These are phyloP conservation scores for Ceratocystis smalleyi DNA, from an alignment of 2,329 filamentous ascomycete species.

Conservation along the genomic window DNA sequence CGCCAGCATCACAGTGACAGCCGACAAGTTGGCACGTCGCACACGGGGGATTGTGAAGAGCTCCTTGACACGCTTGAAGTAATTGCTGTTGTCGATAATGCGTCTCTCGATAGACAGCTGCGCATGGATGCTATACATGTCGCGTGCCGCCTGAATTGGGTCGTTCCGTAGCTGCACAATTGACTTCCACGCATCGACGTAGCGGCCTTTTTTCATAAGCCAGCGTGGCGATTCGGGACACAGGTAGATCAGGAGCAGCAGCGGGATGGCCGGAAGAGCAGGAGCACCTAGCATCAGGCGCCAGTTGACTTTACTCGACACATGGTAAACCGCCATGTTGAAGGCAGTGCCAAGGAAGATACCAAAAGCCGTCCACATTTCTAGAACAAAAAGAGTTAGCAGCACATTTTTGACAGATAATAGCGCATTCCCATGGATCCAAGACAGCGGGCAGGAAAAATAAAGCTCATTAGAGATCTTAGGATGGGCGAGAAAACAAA, in stretches of 20 bases:
- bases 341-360: slow-evolving; percentile 52
- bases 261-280: slow-evolving; percentile 47
- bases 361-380: slow-evolving; percentile 39
- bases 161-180: slow-evolving; percentile 42
- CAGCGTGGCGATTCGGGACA: slow-evolving; percentile 52
- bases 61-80: slow-evolving; percentile 37
- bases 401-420: neutral
- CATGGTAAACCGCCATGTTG: slow-evolving; percentile 47
- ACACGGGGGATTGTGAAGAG: slow-evolving; percentile 43
- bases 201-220: slow-evolving; percentile 46
- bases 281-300: slow-evolving; percentile 43
- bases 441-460: neutral
- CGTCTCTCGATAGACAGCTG: slow-evolving; percentile 24
- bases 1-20: slow-evolving; percentile 51
- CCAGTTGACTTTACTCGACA: slow-evolving; percentile 42
- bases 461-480: too few species aligned
- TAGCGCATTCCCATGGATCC: neutral
- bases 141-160: slow-evolving; percentile 43
- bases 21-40: slow-evolving; percentile 48
- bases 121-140: slow-evolving; percentile 43
- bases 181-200: slow-evolving; percentile 39
- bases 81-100: slow-evolving; percentile 28
- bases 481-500: neutral
- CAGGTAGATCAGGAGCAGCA: slow-evolving; percentile 41
- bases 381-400: neutral